Conservation (phyloP, 352 stramenopile species). For the Pythium periplocum region DNA sequence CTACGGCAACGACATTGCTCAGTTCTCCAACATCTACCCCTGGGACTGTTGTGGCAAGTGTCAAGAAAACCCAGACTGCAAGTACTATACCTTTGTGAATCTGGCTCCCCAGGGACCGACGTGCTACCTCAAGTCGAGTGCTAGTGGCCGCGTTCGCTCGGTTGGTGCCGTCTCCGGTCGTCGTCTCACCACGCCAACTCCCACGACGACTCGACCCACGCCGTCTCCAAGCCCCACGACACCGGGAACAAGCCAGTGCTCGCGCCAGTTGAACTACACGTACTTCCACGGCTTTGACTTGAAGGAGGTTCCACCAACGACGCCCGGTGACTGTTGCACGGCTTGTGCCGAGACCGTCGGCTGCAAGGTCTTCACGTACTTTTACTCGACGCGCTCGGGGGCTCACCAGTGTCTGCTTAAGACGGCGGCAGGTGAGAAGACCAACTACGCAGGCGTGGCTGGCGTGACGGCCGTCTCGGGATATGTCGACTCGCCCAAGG, state of each 20-base stretch:
- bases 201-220: constrained; percentile 1
- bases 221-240: neutral
- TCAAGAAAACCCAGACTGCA: constrained; percentile 24
- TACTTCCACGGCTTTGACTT: constrained; percentile 3
- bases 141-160: constrained; percentile 5
- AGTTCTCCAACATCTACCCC: constrained; percentile 24
- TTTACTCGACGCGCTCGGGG: too few species aligned
- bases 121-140: constrained; percentile 11
- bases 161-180: constrained; percentile 27
- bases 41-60: constrained; percentile 29
- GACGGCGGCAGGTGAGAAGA: constrained; percentile 11
- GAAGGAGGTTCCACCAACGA: neutral
- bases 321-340: constrained; percentile 20
- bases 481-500: too few species aligned
- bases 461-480: neutral
- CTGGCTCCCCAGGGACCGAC: constrained; percentile 23
- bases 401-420: constrained; percentile 8
- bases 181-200: neutral
- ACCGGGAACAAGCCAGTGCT: neutral
- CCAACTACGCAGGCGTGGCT: constrained; percentile 10
- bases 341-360: constrained; percentile 16
- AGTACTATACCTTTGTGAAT: constrained; percentile 45
- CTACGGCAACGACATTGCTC: constrained; percentile 34
- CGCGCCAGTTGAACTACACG: neutral
- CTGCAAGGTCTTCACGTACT: constrained; percentile 18